These are phyloP conservation scores for Chalciporus chontae DNA, from an alignment of 768 basidiomycete genomes.

Conservation along the genomic window DNA sequence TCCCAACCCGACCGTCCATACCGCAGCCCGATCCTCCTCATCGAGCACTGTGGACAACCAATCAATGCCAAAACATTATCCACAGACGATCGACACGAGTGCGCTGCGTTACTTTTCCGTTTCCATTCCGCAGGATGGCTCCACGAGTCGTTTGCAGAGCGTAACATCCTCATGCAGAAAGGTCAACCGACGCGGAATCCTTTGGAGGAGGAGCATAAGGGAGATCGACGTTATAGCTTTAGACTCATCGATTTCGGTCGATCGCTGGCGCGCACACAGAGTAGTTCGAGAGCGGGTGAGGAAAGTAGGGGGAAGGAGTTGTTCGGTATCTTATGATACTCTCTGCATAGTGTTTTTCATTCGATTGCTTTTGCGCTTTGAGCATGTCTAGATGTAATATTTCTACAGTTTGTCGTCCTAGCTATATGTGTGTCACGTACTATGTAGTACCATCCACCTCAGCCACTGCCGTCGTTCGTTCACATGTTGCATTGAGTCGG, in stretches of 20 bases:
- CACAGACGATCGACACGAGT: conserved; percentile 38
- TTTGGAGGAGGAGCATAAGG: conserved; percentile 2
- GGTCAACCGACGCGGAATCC: conserved; percentile 34
- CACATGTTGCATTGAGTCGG: too few relatives aligned
- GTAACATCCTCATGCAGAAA: conserved; percentile 43
- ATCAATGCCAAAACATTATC: conserved; percentile 24
- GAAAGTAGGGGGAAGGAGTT: background rate
- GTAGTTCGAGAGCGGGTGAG: background rate
- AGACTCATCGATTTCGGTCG: conserved; percentile 53
- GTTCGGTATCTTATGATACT: conserved; percentile 2
- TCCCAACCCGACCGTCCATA: conserved; percentile 1
- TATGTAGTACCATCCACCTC: too few relatives aligned
- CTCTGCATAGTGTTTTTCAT: background rate
- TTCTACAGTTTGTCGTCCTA: too few relatives aligned
- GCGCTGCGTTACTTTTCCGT: conserved; percentile 35
- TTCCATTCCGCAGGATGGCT: conserved; percentile 36
- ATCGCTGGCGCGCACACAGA: conserved; percentile 5
- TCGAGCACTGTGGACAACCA: conserved; percentile 37
- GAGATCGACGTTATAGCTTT: conserved; percentile 25
- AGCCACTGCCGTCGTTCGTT: too few relatives aligned
- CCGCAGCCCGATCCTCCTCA: conserved; percentile 10
- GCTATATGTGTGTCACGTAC: too few relatives aligned
- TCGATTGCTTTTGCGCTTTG: background rate
- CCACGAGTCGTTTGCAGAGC: conserved; percentile 40
- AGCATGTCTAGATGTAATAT: too few relatives aligned